Evolutionary conservation across 352 stramenopile species (phyloP).

Genomic region (Phytophthora crassamura): DNA sequence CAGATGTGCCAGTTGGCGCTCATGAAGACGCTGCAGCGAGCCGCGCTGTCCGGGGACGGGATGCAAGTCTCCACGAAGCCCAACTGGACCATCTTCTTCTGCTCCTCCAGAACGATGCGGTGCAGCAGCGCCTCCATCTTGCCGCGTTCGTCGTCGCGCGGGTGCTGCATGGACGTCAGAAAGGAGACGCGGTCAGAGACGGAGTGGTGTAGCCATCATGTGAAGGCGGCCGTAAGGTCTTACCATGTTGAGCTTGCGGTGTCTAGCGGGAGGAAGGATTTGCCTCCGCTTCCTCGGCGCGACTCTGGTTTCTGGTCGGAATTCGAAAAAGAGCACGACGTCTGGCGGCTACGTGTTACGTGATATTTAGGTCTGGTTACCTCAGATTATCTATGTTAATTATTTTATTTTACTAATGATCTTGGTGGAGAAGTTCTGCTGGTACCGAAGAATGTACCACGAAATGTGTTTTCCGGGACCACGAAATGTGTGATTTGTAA

Average conservation of each 20-base stretch:
- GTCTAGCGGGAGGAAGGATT: conserved; percentile 34
- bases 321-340: too few relatives aligned
- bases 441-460: too few relatives aligned
- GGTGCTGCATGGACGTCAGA: conserved; percentile 23
- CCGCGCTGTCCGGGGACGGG: conserved; percentile 65
- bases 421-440: too few relatives aligned
- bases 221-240: too few relatives aligned
- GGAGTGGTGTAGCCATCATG: conserved; percentile 18
- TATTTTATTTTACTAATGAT: too few relatives aligned
- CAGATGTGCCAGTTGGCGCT: conserved; percentile 88
- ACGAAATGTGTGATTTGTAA: too few relatives aligned
- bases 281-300: conserved; percentile 17
- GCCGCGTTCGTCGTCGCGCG: conserved; percentile 46
- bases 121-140: conserved; percentile 85
- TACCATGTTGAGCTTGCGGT: conserved; percentile 29
- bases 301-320: too few relatives aligned
- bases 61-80: conserved; percentile 87
- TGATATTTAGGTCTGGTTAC: too few relatives aligned
- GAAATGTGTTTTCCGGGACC: too few relatives aligned
- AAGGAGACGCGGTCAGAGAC: not conserved
- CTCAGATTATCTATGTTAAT: too few relatives aligned
- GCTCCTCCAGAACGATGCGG: conserved; percentile 87
- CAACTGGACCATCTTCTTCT: conserved; percentile 86
- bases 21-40: conserved; percentile 83
- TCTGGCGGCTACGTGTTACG: too few relatives aligned